Evolutionary conservation across 352 stramenopile species (phyloP).

Genomic region (Phytophthora chlamydospora): DNA sequence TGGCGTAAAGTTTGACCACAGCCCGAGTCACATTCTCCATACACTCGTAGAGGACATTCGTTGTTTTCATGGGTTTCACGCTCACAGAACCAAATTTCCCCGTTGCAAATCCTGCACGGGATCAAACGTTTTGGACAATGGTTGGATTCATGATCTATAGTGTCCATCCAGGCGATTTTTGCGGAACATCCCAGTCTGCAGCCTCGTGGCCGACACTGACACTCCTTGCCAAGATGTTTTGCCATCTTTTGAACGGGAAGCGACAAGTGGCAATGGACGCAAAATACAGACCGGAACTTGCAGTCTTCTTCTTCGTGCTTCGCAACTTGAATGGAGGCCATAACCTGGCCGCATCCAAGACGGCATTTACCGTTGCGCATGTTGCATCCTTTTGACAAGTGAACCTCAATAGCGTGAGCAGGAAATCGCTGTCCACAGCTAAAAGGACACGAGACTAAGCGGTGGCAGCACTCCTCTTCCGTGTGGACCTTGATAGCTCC

Average conservation of each 20-base stretch:
- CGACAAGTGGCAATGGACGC: slow-evolving; percentile 53
- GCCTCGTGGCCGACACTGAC: slow-evolving; percentile 40
- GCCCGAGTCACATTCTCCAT: slow-evolving; percentile 50
- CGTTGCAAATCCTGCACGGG: slow-evolving; percentile 51
- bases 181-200: slow-evolving; percentile 58
- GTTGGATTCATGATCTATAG: slow-evolving; percentile 40
- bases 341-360: slow-evolving; percentile 61
- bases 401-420: slow-evolving; percentile 34
- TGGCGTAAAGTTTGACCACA: slow-evolving; percentile 51
- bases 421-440: slow-evolving; percentile 67
- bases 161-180: slow-evolving; percentile 35
- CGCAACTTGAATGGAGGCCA: slow-evolving; percentile 46
- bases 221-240: slow-evolving; percentile 46
- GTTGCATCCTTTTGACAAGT: slow-evolving; percentile 67
- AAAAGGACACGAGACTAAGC: slow-evolving; percentile 65
- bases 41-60: slow-evolving; percentile 62
- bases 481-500: slow-evolving; percentile 31
- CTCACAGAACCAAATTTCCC: slow-evolving; percentile 53
- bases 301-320: slow-evolving; percentile 67
- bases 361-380: slow-evolving; percentile 61
- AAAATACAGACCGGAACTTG: slow-evolving; percentile 48
- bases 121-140: slow-evolving; percentile 73
- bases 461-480: slow-evolving; percentile 46
- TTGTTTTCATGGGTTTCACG: slow-evolving; percentile 40
- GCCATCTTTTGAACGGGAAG: slow-evolving; percentile 37